Evolutionary conservation across 257 asterid species (phyloP), one percentile per base, ranked within the genome.

Genomic region (Coffea eugenioides): DNA sequence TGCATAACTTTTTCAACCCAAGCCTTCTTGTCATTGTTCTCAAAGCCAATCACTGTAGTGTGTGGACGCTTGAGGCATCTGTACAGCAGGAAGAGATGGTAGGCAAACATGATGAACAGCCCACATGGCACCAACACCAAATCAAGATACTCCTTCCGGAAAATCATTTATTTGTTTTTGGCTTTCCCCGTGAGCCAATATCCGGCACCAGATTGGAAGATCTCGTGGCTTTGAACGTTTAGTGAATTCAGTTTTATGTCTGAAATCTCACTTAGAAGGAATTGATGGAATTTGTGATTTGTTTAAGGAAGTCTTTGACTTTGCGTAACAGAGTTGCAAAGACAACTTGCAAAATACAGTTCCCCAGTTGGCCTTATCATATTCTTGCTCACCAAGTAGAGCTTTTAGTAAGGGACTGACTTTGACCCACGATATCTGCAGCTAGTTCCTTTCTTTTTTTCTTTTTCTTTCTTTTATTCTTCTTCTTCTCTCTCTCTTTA

Each of bases 1-100:
- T 88, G 90, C 97, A 88, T 91, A 31, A 91, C 23, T 71, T 88
- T 91, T 45, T 84, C 80, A 27, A 91, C 94, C 97, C 93, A 91
- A 2, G 68, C 81, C 80, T 82, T 86, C 79, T 90, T 91, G 84
- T 91, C 93, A 66, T 79, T 83, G 87, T 91, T 91, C 79, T 91
- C 94, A 21, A 88, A 91, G 84, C 94, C 94, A 43, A 90, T 88
- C 52, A 87, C 90, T 3, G 94, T 91, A 81, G 93, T 91, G 80
- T 90, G 94, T 51, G 97, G 94, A 75, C 77, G 91, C 79, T 80
- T 82, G 41, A 91, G 91, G 83, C 90, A 91, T 85, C 94, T 86
- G 79, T 88, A 86, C 73, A 90, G 90, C 67, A 91, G 86, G 75
- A 87, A 52, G 25, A 90, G 87, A 84, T 91, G 97, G 75, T 88